Conservation (phyloP, 805 yeast genomes). For the Zygotorulaspora chibaensis region DNA sequence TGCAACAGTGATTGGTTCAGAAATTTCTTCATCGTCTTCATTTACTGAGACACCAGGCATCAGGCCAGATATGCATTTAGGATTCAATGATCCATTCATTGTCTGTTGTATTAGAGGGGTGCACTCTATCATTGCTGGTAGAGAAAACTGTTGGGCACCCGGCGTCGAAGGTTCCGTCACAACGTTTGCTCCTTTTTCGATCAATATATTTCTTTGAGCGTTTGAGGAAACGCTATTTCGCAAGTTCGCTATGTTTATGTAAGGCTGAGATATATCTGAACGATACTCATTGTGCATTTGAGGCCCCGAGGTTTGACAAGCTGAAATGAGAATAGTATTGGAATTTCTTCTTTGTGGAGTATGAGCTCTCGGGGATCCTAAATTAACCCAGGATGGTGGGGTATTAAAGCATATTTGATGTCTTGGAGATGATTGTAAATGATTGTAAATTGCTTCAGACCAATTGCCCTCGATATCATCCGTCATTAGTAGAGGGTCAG, state of each 20-base stretch:
- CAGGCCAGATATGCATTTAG: conserved; percentile 17
- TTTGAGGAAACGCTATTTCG: neutral
- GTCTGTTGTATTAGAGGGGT: conserved; percentile 35
- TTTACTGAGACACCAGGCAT: conserved; percentile 6
- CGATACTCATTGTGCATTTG: conserved; percentile 2
- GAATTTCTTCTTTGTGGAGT: conserved; percentile 17
- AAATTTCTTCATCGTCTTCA: conserved; percentile 3
- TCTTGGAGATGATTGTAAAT: conserved; percentile 19
- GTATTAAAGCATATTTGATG: conserved; percentile 23
- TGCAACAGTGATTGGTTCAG: conserved; percentile 7
- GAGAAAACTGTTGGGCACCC: conserved; percentile 11
- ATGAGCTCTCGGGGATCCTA: conserved; percentile 26
- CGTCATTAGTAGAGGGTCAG: conserved; percentile 32
- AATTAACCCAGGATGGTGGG: conserved; percentile 31
- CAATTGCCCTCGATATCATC: conserved; percentile 29
- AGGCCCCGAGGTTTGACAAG: conserved; percentile 3
- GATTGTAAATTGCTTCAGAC: conserved; percentile 20
- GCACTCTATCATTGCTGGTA: conserved; percentile 24
- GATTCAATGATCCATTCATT: conserved; percentile 29
- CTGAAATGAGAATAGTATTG: conserved; percentile 6
- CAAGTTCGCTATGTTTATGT: conserved; percentile 3
- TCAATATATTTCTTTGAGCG: neutral
- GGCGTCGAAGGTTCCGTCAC: conserved; percentile 21
- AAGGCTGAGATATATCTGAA: conserved; percentile 1
- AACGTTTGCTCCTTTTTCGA: neutral